Evolutionary conservation across 805 yeast genomes (phyloP).

Genomic region (Kuraishia piskuri): DNA sequence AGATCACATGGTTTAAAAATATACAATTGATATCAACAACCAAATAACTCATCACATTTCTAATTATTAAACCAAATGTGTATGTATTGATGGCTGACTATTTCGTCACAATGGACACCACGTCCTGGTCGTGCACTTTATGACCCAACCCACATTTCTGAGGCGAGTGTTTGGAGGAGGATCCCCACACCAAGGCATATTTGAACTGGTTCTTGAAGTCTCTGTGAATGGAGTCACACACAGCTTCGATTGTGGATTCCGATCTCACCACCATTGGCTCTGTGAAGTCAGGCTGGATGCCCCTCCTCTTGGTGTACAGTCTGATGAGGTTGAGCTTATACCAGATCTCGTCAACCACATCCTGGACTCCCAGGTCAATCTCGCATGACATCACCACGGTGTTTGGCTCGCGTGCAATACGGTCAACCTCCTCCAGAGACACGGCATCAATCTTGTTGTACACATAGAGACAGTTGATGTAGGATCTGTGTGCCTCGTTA

Average conservation of each 20-base stretch:
- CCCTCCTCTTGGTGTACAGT: slow-evolving; percentile 83
- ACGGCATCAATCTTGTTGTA: slow-evolving; percentile 96
- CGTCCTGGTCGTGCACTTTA: slow-evolving; percentile 85
- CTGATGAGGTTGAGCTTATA: slow-evolving; percentile 71
- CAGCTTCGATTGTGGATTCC: slow-evolving; percentile 71
- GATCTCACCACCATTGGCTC: slow-evolving; percentile 90
- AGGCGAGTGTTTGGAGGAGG: slow-evolving; percentile 90
- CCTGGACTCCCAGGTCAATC: slow-evolving; percentile 76
- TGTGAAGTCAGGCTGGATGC: slow-evolving; percentile 66
- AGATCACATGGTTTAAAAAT: too few species aligned
- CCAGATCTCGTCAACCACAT: slow-evolving; percentile 91
- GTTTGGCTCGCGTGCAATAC: slow-evolving; percentile 86
- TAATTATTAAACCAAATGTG: too few species aligned
- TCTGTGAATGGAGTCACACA: slow-evolving; percentile 87
- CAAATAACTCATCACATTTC: too few species aligned
- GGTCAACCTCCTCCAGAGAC: slow-evolving; percentile 86
- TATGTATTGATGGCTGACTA: slow-evolving; percentile 26
- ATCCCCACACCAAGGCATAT: slow-evolving; percentile 95
- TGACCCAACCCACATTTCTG: slow-evolving; percentile 92
- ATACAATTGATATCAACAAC: too few species aligned
- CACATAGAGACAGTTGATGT: slow-evolving; percentile 85
- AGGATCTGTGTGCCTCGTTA: slow-evolving; percentile 80
- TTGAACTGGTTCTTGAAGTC: slow-evolving; percentile 89
- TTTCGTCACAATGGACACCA: slow-evolving; percentile 83
- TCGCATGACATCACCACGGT: slow-evolving; percentile 94